Evolutionary conservation across 1,284 basidiomycete species (phyloP).

Genomic region (Malassezia brasiliensis): DNA sequence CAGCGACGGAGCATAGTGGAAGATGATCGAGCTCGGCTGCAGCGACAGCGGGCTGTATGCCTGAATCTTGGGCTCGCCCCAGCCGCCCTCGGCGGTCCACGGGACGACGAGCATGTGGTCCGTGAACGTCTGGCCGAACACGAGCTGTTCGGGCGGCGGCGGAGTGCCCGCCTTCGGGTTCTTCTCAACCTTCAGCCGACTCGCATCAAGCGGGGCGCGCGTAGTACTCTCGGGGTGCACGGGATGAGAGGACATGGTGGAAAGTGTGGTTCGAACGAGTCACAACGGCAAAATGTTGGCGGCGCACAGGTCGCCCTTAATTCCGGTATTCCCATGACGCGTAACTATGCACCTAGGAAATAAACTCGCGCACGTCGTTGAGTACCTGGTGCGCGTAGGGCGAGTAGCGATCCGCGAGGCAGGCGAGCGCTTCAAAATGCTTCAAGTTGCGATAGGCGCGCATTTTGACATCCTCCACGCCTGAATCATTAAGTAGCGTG

Average conservation of each 20-base stretch:
- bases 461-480: slow-evolving; percentile 44
- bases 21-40: slow-evolving; percentile 73
- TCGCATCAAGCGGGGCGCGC: slow-evolving; percentile 11
- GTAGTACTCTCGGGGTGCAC: neutral
- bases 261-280: too few relatives aligned
- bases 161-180: slow-evolving; percentile 42
- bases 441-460: slow-evolving; percentile 46
- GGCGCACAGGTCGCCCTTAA: neutral
- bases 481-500: slow-evolving; percentile 49
- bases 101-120: slow-evolving; percentile 86
- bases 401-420: neutral
- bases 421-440: slow-evolving; percentile 23
- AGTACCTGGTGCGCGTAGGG: neutral
- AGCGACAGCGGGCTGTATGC: slow-evolving; percentile 70
- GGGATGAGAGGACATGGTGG: neutral
- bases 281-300: neutral
- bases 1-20: slow-evolving; percentile 80
- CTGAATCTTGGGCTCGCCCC: slow-evolving; percentile 71
- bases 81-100: slow-evolving; percentile 65
- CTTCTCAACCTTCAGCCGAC: slow-evolving; percentile 16
- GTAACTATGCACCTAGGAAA: neutral
- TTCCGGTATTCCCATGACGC: too few relatives aligned
- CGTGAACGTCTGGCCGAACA: slow-evolving; percentile 58
- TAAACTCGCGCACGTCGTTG: neutral
- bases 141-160: slow-evolving; percentile 50